Base-by-base conservation (phyloP, 805 yeast species). In the Wickerhamiella kazuoi region DNA sequence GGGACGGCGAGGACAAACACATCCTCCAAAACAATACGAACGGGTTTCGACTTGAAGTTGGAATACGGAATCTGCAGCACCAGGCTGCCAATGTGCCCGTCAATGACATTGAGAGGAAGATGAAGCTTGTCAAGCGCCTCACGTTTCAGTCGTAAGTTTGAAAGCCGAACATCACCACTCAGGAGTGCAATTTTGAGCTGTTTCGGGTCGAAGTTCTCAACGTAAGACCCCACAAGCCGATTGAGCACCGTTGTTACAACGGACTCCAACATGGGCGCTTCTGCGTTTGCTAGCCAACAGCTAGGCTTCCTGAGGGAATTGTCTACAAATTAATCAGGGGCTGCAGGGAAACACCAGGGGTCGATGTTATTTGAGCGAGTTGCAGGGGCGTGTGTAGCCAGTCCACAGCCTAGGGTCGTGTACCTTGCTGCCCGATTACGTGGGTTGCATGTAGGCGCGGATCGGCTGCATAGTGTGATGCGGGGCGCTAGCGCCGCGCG, bases 51-150 rank as follows among this genome's bases (percentile, higher is more conserved):
- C 53, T 86, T 86, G 46, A 93, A 63, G 52, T 84, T 90, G 1
- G 96, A 78, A 96, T 97, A 93, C 0, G 99, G 98, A 30, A 90
- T 87, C 53, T 81, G 94, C 40, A 90, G 62, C 0, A 93, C 79
- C 46, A 90, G 65, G 48, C 79, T 81, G 1, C 97, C 98, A 42
- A 90, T 57, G 53, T 81, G 83, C 31, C 99, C 99, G 53, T 79
- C 79, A 44, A 72, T 71, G 13, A 93, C 87, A 55, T 86, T 81
- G 29, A 90, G 60, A 2, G 99, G 98, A 30, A 93, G 60, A 45
- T 79, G 73, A 46, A 90, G 68, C 49, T 79, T 71, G 57, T 93
- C 98, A 35, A 90, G 64, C 2, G 95, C 83, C 54, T 86, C 96
- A 44, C 79, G 78, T 59, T 81, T 83, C 43, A 90, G 64, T 41